Percentiles rank a stretch among this genome's conserved stretches.
Conservation (phyloP, 2,329 filamentous ascomycete genomes). For the Cordyceps pruinosa region DNA sequence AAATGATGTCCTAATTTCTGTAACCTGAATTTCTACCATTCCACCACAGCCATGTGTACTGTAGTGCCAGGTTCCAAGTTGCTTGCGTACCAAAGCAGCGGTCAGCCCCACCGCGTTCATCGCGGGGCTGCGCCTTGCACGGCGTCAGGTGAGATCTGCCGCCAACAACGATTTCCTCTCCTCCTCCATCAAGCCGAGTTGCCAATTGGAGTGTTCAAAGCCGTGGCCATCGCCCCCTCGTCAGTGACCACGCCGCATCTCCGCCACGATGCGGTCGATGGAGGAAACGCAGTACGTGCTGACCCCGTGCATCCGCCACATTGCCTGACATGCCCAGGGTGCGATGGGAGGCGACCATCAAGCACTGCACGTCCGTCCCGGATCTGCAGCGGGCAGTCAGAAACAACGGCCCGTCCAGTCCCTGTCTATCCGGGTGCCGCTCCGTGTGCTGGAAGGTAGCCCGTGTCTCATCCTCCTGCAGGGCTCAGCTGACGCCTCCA, state of each 20-base stretch:
- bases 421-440: conserved; percentile 65
- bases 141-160: conserved; percentile 9
- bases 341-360: conserved; percentile 61
- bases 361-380: conserved; percentile 48
- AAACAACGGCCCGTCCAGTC: conserved; percentile 50
- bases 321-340: conserved; percentile 38
- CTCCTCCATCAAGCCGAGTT: not conserved
- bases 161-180: not conserved
- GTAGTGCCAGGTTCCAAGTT: not conserved
- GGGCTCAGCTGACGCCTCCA: conserved; percentile 29
- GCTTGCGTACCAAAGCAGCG: not conserved
- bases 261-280: conserved; percentile 28
- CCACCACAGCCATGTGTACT: not conserved
- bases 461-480: not conserved
- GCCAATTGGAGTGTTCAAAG: not conserved
- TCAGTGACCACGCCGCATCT: not conserved
- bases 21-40: not conserved
- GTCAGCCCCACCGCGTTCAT: conserved; percentile 4
- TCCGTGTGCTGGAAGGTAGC: conserved; percentile 88
- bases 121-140: conserved; percentile 1
- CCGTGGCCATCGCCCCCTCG: not conserved
- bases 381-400: conserved; percentile 60
- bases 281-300: conserved; percentile 32
- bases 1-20: too few relatives aligned
- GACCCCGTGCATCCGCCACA: conserved; percentile 6